These are phyloP conservation scores for Rhizopogon roseolus DNA, from an alignment of 768 basidiomycete species.

Conservation along the genomic window DNA sequence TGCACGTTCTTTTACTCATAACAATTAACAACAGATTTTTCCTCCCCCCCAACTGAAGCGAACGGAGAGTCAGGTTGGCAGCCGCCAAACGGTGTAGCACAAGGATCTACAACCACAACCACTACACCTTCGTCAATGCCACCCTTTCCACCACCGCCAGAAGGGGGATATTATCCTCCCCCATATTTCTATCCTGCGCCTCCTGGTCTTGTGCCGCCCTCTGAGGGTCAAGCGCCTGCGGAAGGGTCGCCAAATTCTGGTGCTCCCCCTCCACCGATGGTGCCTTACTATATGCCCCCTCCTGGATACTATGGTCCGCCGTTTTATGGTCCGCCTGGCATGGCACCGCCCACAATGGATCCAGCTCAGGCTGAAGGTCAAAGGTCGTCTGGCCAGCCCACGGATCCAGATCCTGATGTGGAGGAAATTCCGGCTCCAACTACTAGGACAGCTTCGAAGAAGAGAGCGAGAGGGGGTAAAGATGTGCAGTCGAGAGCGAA, in stretches of 20 bases:
- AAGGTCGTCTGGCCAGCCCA: constrained; percentile 17
- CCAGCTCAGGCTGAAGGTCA: constrained; percentile 15
- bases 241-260: constrained; percentile 28
- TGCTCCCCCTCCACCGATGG: constrained; percentile 24
- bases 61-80: constrained; percentile 32
- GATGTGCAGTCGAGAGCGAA: constrained; percentile 24
- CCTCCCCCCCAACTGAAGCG: constrained; percentile 4
- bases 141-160: constrained; percentile 30
- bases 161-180: constrained; percentile 30
- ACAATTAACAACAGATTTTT: constrained; percentile 12
- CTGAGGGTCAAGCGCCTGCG: constrained; percentile 29
- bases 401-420: constrained; percentile 3
- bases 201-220: constrained; percentile 34
- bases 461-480: constrained; percentile 25
- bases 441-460: constrained; percentile 18
- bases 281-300: constrained; percentile 34
- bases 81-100: constrained; percentile 15
- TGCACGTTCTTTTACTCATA: not conserved
- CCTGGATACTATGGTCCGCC: constrained; percentile 33
- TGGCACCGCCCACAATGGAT: constrained; percentile 27
- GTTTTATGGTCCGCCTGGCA: constrained; percentile 25
- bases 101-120: constrained; percentile 9
- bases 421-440: constrained; percentile 14
- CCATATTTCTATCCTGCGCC: constrained; percentile 39
- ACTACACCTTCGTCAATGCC: constrained; percentile 17